Evolutionary conservation across 1,284 basidiomycete species (phyloP), one percentile per base, ranked within the genome.

Genomic region (Rhodotorula glutinis): DNA sequence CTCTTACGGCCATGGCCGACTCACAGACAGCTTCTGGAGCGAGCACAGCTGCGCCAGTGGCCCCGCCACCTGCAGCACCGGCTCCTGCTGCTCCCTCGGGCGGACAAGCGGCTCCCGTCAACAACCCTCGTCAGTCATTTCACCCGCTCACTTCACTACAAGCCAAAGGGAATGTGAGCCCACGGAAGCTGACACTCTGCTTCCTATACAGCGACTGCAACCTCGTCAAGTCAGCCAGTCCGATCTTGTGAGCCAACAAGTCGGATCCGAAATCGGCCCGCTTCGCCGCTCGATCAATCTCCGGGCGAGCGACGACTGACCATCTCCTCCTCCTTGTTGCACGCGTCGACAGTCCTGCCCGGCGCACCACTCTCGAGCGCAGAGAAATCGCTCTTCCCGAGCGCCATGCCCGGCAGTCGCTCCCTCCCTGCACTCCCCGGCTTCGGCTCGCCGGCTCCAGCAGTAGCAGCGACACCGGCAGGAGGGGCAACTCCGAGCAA

Each of bases 371-470:
- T 59, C 43, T 11, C 54, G 3, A 54, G 56, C 3, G 59, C 62
- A 13, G 66, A 68, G 2, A 54, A 64, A 44, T 51, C 44, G 44
- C 55, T 68, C 40, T 68, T 68, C 27, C 66, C 66, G 4, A 62
- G 61, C 46, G 61, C 66, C 43, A 40, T 64, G 27, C 61, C 64
- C n/a, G 53, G 60, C 25, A 56, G 65, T 14, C 68, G 66, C 25
- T 52, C 54, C 7, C 59, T 70, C 11, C 68, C 68, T 11, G 44
- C 51, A 30, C 63, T 70, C 27, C 68, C 63, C 46, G 60, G 61
- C 27, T 63, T 69, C 64, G 40, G 57, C 21, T 41, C 62, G 23
- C 17, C 60, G 29, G 10, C 56, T 16, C 25, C 57, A 7, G 17
- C 38, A 8, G 30, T 30, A 23, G n/a, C 33, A n/a, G 44, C 44